Percentiles rank a stretch among this genome's conserved stretches.
Conservation (phyloP, 1,284 basidiomycete genomes). For the Cystobasidiaceae sp. region DNA sequence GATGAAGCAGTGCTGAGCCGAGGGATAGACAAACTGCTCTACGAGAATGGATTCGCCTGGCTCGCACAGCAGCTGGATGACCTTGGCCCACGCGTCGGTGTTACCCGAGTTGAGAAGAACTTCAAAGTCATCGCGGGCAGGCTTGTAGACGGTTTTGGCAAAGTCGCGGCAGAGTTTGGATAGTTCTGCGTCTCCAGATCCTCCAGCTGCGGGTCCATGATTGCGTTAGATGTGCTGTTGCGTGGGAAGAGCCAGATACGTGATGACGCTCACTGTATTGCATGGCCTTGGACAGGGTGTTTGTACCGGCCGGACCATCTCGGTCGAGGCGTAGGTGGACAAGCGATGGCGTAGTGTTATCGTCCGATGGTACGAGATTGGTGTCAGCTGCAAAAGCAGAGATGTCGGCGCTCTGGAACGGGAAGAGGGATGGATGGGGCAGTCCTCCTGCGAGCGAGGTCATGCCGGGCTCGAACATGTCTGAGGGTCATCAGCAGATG, state of each 20-base stretch:
- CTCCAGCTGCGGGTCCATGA: not conserved
- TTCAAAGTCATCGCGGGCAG: slow-evolving; percentile 61
- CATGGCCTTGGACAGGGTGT: slow-evolving; percentile 3
- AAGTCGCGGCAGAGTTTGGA: not conserved
- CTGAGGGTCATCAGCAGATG: not conserved
- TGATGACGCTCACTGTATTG: slow-evolving; percentile 4
- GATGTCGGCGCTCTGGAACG: not conserved
- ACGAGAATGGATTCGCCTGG: slow-evolving; percentile 66
- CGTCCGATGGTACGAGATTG: not conserved
- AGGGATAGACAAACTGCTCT: slow-evolving; percentile 54
- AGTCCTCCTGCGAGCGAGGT: slow-evolving; percentile 15
- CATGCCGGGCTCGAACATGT: slow-evolving; percentile 19
- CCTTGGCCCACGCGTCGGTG: slow-evolving; percentile 65
- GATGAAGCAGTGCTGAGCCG: slow-evolving; percentile 46
- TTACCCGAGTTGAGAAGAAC: slow-evolving; percentile 64
- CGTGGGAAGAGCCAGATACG: not conserved
- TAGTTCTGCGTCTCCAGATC: not conserved
- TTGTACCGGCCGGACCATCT: not conserved
- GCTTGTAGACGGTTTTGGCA: slow-evolving; percentile 55
- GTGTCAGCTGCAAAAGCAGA: not conserved
- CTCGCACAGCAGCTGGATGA: slow-evolving; percentile 59
- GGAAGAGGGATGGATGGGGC: slow-evolving; percentile 13
- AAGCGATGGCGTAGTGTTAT: not conserved
- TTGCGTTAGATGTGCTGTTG: not conserved
- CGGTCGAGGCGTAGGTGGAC: not conserved